Evolutionary conservation across 805 yeast genomes (phyloP), one percentile per base, ranked within the genome.

Genomic region (Hanseniaspora lindneri): DNA sequence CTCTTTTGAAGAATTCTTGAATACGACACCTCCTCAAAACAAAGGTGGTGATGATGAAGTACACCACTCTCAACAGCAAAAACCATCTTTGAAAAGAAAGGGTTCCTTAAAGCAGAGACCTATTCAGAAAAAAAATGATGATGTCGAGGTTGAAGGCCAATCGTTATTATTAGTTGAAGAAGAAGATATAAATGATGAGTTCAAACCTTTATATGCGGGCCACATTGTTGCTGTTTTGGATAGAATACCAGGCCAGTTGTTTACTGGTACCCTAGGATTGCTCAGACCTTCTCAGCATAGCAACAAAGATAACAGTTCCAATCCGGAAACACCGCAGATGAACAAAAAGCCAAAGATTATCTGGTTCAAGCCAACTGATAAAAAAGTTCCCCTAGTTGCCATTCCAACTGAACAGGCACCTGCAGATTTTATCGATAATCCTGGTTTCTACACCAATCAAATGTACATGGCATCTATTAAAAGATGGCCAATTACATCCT

Each of bases 331-430:
- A 2, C 23, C 25, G 9, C 29, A 39, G 42, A 58, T 59, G 35
- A 56, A 58, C n/a, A 71, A 68, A 46, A 75, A 76, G 37, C 98
- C 98, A 29, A 92, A 92, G 62, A 92, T 92, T 69, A 96, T 92
- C 29, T 92, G 98, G 98, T 92, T 92, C 65, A 92, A 92, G 62
- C 98, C 98, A 33, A 88, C 96, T 1, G 98, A 92, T 63, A 92
- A 92, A 66, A 85, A 94, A 54, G 98, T 92, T 19, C 98, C 98
- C 4, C 72, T 92, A 54, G 88, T 92, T 69, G 98, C 98, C 14
- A 92, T 92, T 54, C 98, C 98, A 34, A 92, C 96, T 1, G 98
- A 92, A 59, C 95, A 92, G 64, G 98, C 96, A 0, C 98, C 98
- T 29, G 76, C 74, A 51, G 97, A 89, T 63, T 89, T 92, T 66